A percentile compares a stretch with the other conserved stretches of the same genome.
Conservation (phyloP, 441 rosid species). For the Syzygium malaccense region DNA sequence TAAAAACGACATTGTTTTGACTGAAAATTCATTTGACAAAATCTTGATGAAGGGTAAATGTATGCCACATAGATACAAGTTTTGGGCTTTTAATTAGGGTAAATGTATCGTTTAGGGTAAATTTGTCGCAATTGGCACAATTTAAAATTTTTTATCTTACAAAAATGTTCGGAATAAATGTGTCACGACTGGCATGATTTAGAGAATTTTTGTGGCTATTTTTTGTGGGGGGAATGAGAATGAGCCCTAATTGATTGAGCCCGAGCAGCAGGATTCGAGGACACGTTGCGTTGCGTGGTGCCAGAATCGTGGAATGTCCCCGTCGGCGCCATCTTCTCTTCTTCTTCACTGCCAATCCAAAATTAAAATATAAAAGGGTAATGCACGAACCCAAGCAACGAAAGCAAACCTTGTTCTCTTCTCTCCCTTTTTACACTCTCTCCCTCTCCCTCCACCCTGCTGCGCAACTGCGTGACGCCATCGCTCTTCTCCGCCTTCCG, state of each 20-base stretch:
- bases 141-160: too few species aligned
- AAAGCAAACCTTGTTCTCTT: not conserved
- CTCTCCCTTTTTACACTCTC: not conserved
- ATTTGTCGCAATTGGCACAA: rapidly evolving
- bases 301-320: not conserved
- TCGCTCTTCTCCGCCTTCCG: not conserved
- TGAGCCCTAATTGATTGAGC: not conserved
- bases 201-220: too few species aligned
- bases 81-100: too few species aligned
- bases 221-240: not conserved
- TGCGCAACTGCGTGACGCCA: not conserved
- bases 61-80: too few species aligned
- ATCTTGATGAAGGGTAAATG: too few species aligned
- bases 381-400: not conserved
- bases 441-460: not conserved
- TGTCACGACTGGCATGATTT: rapidly evolving
- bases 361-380: not conserved
- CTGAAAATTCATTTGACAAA: too few species aligned
- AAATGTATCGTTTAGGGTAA: too few species aligned
- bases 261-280: not conserved
- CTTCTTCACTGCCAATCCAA: not conserved
- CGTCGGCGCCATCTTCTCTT: not conserved
- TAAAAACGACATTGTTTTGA: too few species aligned
- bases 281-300: not conserved
- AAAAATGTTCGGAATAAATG: too few species aligned